Percentiles rank a stretch among this genome's conserved stretches.
Conservation (phyloP, 163 green algal genomes). For the Volvox carteri region DNA sequence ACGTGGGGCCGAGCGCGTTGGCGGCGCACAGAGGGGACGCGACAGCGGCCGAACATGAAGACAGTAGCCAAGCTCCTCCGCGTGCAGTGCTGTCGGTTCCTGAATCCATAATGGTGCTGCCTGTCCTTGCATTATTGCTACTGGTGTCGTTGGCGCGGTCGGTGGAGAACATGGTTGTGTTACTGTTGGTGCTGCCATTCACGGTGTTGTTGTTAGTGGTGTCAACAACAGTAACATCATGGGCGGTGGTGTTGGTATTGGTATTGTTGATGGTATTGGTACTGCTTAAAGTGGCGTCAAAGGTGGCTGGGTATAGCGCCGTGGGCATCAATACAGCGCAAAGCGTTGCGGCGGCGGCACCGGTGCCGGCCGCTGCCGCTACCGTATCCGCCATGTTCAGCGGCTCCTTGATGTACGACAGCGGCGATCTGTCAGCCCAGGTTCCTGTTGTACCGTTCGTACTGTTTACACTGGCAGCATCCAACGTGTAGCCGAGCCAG, state of each 20-base stretch:
- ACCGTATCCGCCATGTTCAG: not conserved
- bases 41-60: not conserved
- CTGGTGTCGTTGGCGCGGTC: not conserved
- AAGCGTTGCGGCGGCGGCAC: not conserved
- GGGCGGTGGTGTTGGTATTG: not conserved
- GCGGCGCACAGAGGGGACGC: conserved; percentile 25
- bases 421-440: not conserved
- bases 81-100: too few species aligned
- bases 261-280: not conserved
- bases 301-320: not conserved
- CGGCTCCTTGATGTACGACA: not conserved
- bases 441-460: too few species aligned
- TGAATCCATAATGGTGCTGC: too few species aligned
- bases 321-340: conserved; percentile 19
- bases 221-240: too few species aligned
- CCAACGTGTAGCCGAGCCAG: conserved; percentile 34
- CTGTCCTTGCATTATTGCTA: too few species aligned
- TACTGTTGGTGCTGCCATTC: not conserved
- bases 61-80: not conserved
- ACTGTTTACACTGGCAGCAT: not conserved
- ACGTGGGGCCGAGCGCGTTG: conserved; percentile 8
- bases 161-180: too few species aligned
- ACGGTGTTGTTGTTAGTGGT: not conserved
- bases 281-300: not conserved
- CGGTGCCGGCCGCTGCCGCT: not conserved